These are phyloP conservation scores for Apiospora aurea DNA, from an alignment of 2,329 filamentous ascomycete genomes.

Conservation along the genomic window DNA sequence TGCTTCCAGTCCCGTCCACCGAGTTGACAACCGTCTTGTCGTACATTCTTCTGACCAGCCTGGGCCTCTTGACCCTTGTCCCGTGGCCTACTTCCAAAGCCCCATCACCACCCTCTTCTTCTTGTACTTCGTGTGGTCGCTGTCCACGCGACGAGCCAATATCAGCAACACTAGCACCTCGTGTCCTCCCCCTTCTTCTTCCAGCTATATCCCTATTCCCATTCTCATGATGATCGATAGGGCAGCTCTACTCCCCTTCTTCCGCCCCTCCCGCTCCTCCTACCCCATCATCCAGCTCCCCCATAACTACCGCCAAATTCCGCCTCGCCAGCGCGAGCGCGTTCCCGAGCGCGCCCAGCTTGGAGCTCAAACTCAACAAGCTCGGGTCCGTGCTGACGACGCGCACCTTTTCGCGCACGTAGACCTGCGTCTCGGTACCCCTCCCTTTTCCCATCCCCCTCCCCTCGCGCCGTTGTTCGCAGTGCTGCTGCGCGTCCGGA, in stretches of 20 bases:
- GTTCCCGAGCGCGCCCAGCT: conserved; percentile 79
- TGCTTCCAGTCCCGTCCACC: no score
- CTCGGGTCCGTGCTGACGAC: conserved; percentile 91
- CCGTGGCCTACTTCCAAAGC: not conserved
- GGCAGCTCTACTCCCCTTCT: not conserved
- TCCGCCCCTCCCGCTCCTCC: no score
- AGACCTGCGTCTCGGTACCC: conserved; percentile 65
- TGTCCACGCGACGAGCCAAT: not conserved
- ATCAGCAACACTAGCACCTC: not conserved
- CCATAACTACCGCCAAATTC: conserved; percentile 82
- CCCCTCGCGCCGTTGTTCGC: conserved; percentile 28
- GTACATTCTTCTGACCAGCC: not conserved
- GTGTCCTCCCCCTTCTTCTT: not conserved
- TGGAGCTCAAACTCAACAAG: conserved; percentile 82
- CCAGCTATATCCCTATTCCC: not conserved
- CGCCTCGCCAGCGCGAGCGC: conserved; percentile 73
- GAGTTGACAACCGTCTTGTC: not conserved
- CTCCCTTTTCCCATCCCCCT: conserved; percentile 26
- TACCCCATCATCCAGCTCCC: conserved; percentile 52
- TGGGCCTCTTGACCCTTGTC: not conserved
- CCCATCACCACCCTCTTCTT: not conserved
- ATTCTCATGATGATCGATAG: not conserved
- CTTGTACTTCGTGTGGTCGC: not conserved
- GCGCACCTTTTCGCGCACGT: conserved; percentile 86
- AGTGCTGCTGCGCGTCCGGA: conserved; percentile 24